Evolutionary conservation across 2,329 filamentous ascomycete genomes (phyloP).

Genomic region (Phoma herbarum): DNA sequence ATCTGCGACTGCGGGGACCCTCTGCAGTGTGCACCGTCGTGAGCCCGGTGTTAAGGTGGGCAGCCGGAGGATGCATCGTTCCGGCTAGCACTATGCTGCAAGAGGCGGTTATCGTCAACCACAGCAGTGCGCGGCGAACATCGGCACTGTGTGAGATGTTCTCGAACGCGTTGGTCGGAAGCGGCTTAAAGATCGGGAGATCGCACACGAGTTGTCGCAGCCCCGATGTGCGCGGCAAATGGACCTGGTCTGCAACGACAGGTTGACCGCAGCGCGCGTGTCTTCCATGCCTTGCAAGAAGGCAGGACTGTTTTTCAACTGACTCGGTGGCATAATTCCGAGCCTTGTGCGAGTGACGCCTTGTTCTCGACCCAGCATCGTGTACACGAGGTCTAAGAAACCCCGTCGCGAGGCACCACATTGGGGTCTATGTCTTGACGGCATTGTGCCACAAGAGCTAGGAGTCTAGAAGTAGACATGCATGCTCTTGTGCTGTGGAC

Average conservation of each 20-base stretch:
- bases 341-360: constrained; percentile 14
- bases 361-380: background rate
- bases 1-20: constrained; percentile 7
- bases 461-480: constrained; percentile 1
- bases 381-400: background rate
- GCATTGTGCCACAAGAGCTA: constrained; percentile 8
- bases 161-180: constrained; percentile 25
- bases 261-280: constrained; percentile 8
- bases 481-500: constrained; percentile 10
- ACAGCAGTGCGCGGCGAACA: constrained; percentile 21
- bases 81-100: constrained; percentile 24
- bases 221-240: constrained; percentile 20
- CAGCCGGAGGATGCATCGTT: constrained; percentile 22
- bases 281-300: constrained; percentile 9
- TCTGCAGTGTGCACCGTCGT: constrained; percentile 12
- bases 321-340: constrained; percentile 13
- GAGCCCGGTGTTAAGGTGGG: constrained; percentile 21
- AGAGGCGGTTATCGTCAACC: constrained; percentile 31
- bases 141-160: constrained; percentile 22
- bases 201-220: constrained; percentile 24
- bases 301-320: constrained; percentile 14
- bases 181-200: constrained; percentile 21
- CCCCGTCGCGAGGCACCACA: background rate
- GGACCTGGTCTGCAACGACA: constrained; percentile 13
- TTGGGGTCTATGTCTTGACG: constrained; percentile 1